Evolutionary conservation across 768 basidiomycete species (phyloP).

Genomic region (Russula brevipes): DNA sequence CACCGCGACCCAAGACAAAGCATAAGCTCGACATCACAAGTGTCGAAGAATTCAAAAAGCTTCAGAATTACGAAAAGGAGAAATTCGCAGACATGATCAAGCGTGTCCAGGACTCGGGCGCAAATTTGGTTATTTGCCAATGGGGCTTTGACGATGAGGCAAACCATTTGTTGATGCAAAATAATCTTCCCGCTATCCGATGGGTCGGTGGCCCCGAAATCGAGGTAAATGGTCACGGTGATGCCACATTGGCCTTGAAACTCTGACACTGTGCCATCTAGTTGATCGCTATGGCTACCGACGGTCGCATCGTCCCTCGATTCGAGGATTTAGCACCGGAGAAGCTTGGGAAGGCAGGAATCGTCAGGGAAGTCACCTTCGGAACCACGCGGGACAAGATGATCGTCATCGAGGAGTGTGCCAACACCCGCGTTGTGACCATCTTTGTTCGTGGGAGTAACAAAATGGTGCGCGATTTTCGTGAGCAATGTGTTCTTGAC

Average conservation of each 20-base stretch:
- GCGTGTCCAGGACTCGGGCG: constrained; percentile 91
- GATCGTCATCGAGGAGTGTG: constrained; percentile 98
- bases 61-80: constrained; percentile 91
- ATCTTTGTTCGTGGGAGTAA: constrained; percentile 97
- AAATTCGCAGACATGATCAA: constrained; percentile 98
- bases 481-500: not conserved
- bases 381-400: constrained; percentile 99
- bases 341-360: constrained; percentile 90
- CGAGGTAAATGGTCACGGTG: constrained; percentile 52
- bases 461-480: constrained; percentile 75
- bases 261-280: constrained; percentile 31
- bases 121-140: constrained; percentile 98
- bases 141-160: constrained; percentile 99
- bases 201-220: constrained; percentile 99
- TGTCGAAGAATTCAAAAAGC: constrained; percentile 94
- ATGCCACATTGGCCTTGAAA: not conserved
- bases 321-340: constrained; percentile 91
- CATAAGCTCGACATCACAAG: constrained; percentile 96
- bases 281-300: constrained; percentile 97
- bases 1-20: constrained; percentile 98
- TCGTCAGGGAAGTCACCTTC: constrained; percentile 92
- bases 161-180: constrained; percentile 96
- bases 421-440: constrained; percentile 93
- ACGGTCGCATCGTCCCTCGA: constrained; percentile 95
- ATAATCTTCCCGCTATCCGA: constrained; percentile 91